Evolutionary conservation across 257 asterid species (phyloP), one percentile per base, ranked within the genome.

Genomic region (Schizonepeta tenuifolia): DNA sequence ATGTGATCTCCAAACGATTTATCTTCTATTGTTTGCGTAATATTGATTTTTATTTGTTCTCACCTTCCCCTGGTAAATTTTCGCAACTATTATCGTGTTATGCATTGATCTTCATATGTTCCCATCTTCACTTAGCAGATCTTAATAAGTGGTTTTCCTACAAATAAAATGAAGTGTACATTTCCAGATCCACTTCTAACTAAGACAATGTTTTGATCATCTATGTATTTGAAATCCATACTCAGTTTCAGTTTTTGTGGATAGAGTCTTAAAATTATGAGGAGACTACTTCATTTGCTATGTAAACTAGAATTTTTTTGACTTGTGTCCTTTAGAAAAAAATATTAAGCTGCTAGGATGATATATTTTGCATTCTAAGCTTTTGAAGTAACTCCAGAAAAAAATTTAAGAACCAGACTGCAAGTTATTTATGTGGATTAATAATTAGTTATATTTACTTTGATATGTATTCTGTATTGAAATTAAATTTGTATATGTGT

Each of bases 1-100:
- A 78, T 71, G 69, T 55, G 43, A 56, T 59, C 74, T 78, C 59
- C 74, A 57, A 38, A 51, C 44, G 11, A n/a, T 49, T 38, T 67
- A 65, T 24, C 70, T 70, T 70, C 33, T 58, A 54, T 74, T 75
- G 43, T 58, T 65, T 54, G 71, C 65, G 56, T 33, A 62, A 47
- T 61, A 38, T 56, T 66, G 28, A 43, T 62, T 35, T 74, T 31
- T 46, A 38, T 54, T 24, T 43, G 54, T 69, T 72, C 70, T 58
- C 64, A 43, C 62, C 58, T 65, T 22, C 59, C 14, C 57, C 77
- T 18, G 40, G 69, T 69, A 14, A 68, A 41, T 59, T 36, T 24
- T 55, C 40, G 7, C 20, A 8, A 44, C 71, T 67, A 14, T 64
- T 40, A 33, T 24, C 69, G 57, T 59, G 70, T 59, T 66, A 24